Conservation (phyloP, 164 flowering plant species). For the Cinnamomum micranthum region DNA sequence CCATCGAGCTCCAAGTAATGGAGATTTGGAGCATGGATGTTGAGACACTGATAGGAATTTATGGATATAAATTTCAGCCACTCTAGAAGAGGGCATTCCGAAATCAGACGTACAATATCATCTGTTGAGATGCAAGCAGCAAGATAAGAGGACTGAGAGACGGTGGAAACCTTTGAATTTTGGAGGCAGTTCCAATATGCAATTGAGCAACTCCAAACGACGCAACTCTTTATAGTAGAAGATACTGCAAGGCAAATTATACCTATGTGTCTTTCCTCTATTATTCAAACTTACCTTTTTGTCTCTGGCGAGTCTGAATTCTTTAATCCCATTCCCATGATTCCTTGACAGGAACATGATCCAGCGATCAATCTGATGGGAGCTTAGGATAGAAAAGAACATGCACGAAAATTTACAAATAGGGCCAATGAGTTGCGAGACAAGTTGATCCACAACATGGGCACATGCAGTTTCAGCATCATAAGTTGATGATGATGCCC, state of each 20-base stretch:
- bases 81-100: too few relatives aligned
- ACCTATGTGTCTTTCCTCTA: slow-evolving; percentile 36
- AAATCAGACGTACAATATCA: too few relatives aligned
- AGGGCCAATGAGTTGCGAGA: slow-evolving; percentile 51
- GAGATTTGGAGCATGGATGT: too few relatives aligned
- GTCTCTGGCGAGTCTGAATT: slow-evolving; percentile 31
- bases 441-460: slow-evolving; percentile 29
- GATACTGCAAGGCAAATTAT: slow-evolving; percentile 45
- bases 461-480: too few relatives aligned
- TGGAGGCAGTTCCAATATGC: slow-evolving; percentile 40
- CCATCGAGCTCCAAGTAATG: too few relatives aligned
- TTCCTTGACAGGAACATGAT: slow-evolving; percentile 33
- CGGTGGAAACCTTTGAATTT: too few relatives aligned
- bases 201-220: slow-evolving; percentile 45
- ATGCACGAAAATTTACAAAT: slow-evolving; percentile 44
- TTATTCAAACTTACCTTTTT: too few relatives aligned
- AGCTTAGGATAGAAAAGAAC: slow-evolving; percentile 33
- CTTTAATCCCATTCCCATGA: slow-evolving; percentile 3
- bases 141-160: too few relatives aligned
- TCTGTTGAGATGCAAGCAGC: too few relatives aligned
- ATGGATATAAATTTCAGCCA: too few relatives aligned
- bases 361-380: slow-evolving; percentile 50
- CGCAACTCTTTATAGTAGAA: slow-evolving; percentile 37
- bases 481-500: too few relatives aligned
- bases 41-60: too few relatives aligned